phyloP scores from a whole-genome alignment of 2,329 filamentous ascomycete genomes.

The Aspergillus niger region DNA sequence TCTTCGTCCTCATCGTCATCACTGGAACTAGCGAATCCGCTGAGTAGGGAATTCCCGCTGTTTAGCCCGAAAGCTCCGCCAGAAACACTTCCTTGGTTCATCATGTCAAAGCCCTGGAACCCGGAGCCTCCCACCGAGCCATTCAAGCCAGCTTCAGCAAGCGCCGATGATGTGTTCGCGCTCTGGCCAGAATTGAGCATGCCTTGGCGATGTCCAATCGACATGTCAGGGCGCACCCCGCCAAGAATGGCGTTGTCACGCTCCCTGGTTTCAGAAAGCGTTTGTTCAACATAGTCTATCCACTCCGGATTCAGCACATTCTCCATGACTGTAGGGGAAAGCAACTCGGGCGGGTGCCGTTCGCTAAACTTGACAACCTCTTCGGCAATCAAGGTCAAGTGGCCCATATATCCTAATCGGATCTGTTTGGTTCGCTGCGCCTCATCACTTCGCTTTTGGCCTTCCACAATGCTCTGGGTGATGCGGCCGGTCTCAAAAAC shows the following conservation, averaged over 20 bases:
- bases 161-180: slow-evolving; percentile 65
- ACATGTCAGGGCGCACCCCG: slow-evolving; percentile 88
- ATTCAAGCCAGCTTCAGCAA: slow-evolving; percentile 79
- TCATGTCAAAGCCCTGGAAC: slow-evolving; percentile 67
- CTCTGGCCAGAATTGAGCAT: slow-evolving; percentile 61
- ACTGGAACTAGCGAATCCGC: slow-evolving; percentile 90
- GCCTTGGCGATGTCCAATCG: slow-evolving; percentile 74
- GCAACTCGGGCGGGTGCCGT: slow-evolving; percentile 81
- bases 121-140: slow-evolving; percentile 56
- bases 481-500: slow-evolving; percentile 89
- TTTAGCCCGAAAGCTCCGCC: slow-evolving; percentile 73
- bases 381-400: slow-evolving; percentile 93
- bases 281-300: slow-evolving; percentile 93
- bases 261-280: slow-evolving; percentile 88
- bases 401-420: slow-evolving; percentile 96
- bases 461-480: slow-evolving; percentile 87
- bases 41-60: slow-evolving; percentile 70
- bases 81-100: slow-evolving; percentile 65
- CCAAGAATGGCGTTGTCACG: slow-evolving; percentile 98
- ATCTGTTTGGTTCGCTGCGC: slow-evolving; percentile 82
- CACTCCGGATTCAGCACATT: slow-evolving; percentile 87
- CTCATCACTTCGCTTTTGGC: slow-evolving; percentile 82
- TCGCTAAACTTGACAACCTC: slow-evolving; percentile 99
- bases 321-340: slow-evolving; percentile 81
- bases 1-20: slow-evolving; percentile 97